These are phyloP conservation scores for Ceraceosorus guamensis DNA, from an alignment of 1,284 basidiomycete species.

Conservation along the genomic window DNA sequence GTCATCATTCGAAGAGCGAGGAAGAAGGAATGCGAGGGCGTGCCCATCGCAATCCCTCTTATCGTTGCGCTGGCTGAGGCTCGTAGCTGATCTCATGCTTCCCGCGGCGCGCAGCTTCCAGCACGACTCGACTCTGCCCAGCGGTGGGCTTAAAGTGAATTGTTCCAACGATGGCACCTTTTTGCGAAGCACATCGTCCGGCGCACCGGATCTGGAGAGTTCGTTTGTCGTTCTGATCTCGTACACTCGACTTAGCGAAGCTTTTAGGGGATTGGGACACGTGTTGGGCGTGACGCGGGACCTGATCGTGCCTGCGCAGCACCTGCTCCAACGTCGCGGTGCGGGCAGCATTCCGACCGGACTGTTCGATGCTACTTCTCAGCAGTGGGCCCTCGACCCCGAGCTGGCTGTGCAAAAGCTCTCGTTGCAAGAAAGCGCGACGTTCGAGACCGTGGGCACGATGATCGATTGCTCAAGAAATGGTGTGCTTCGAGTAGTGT, in stretches of 20 bases:
- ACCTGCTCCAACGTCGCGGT: background rate
- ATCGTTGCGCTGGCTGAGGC: background rate
- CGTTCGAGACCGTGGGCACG: slow-evolving; percentile 41
- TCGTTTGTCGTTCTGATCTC: slow-evolving; percentile 8
- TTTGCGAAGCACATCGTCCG: background rate
- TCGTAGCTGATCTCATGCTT: background rate
- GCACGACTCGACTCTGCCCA: background rate
- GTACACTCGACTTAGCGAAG: slow-evolving; percentile 13
- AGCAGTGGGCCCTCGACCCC: background rate
- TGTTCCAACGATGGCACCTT: background rate
- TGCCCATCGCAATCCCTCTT: background rate
- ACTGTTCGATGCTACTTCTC: background rate
- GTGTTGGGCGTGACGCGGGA: slow-evolving; percentile 15
- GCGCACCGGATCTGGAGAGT: background rate
- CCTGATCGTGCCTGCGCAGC: background rate
- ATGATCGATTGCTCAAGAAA: slow-evolving; percentile 51
- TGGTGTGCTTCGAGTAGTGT: slow-evolving; percentile 44
- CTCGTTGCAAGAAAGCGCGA: slow-evolving; percentile 5
- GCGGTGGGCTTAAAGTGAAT: background rate
- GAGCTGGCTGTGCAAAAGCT: background rate
- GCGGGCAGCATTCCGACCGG: background rate
- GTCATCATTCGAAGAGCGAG: background rate
- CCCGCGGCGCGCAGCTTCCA: background rate
- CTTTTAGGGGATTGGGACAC: slow-evolving; percentile 29
- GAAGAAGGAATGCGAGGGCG: background rate